Percentiles rank a stretch among this genome's conserved stretches.
Evolutionary conservation across 371 early-diverging fungal species (phyloP).

Genomic region (Mucor circinelloides): DNA sequence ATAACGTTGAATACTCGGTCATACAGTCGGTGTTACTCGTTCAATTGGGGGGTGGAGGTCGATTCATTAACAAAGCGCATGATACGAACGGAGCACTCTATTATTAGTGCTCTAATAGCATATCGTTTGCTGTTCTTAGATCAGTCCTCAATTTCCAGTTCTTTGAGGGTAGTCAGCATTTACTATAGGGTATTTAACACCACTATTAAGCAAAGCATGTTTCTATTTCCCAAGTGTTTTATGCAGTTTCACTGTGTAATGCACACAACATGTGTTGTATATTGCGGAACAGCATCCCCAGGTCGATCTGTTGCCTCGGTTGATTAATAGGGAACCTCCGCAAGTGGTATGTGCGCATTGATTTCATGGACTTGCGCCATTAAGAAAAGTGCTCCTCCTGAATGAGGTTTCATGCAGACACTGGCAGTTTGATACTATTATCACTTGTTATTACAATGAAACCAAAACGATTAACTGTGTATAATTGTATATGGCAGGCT

Average conservation of each 20-base stretch:
- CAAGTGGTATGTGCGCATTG: not conserved
- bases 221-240: not conserved
- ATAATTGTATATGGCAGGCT: no score
- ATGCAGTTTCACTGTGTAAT: not conserved
- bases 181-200: no score
- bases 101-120: not conserved
- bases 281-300: not conserved
- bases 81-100: not conserved
- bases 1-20: not conserved
- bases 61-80: not conserved
- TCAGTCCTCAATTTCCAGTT: not conserved
- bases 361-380: not conserved
- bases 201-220: no score
- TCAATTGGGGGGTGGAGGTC: not conserved
- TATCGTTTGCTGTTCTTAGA: not conserved
- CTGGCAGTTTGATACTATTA: no score
- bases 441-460: no score
- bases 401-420: no score
- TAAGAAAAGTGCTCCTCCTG: not conserved
- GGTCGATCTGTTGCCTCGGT: not conserved
- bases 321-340: not conserved
- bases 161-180: no score
- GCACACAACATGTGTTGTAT: not conserved
- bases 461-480: no score
- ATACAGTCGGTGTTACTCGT: not conserved